A percentile compares a stretch with the other conserved stretches of the same genome.
These are phyloP conservation scores for Peronospora destructor DNA, from an alignment of 352 stramenopile species.

Conservation along the genomic window DNA sequence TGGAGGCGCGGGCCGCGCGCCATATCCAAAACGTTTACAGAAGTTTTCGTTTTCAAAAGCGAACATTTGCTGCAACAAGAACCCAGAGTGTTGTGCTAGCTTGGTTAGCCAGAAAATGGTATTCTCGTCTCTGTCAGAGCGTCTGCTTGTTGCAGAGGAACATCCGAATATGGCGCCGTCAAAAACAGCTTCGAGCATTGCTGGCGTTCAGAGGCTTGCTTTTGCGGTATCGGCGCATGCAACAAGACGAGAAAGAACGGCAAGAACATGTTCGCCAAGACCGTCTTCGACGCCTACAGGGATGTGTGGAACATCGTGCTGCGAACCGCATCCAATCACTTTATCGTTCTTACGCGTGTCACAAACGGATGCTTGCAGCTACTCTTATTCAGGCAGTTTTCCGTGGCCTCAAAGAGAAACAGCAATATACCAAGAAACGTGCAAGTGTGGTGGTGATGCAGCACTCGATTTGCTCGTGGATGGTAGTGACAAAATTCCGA, in stretches of 20 bases:
- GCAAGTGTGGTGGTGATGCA: constrained; percentile 18
- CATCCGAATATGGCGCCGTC: constrained; percentile 34
- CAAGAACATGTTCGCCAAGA: constrained; percentile 22
- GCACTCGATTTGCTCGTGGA: constrained; percentile 16
- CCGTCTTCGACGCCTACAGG: constrained; percentile 20
- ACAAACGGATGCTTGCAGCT: constrained; percentile 21
- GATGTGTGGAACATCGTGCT: constrained; percentile 27
- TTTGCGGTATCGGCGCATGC: constrained; percentile 25
- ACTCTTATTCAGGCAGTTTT: constrained; percentile 27
- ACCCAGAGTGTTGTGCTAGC: constrained; percentile 28
- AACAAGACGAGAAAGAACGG: constrained; percentile 23
- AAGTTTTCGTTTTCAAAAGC: constrained; percentile 19
- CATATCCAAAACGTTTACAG: constrained; percentile 18
- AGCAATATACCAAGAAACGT: constrained; percentile 13
- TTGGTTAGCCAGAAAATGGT: constrained; percentile 16
- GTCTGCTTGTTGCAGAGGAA: constrained; percentile 32
- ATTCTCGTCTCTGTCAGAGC: constrained; percentile 11
- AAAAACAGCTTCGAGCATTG: constrained; percentile 27
- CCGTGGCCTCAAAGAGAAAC: constrained; percentile 18
- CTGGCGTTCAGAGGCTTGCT: constrained; percentile 31
- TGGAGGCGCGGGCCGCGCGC: constrained; percentile 17
- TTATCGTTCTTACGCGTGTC: constrained; percentile 22
- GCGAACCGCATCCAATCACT: constrained; percentile 26
- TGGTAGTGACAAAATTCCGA: constrained; percentile 10
- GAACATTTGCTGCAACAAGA: constrained; percentile 22